Percentiles rank a stretch among this genome's conserved stretches.
Evolutionary conservation across 345 rosid genomes (phyloP).

Genomic region (Melaleuca quinquenervia): DNA sequence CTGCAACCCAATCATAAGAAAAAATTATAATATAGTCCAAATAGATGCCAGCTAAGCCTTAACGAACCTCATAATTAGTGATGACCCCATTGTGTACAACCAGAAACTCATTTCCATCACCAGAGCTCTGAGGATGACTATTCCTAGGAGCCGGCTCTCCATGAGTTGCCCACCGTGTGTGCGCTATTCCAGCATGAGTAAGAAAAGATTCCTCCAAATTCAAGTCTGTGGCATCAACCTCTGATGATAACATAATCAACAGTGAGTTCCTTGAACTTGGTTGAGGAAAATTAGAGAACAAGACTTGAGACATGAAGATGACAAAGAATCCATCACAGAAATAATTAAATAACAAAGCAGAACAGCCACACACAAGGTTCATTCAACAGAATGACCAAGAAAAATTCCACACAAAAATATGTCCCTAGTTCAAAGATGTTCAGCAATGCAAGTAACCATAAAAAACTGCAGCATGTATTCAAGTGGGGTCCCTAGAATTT

Average conservation of each 20-base stretch:
- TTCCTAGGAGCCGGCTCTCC: slow-evolving; percentile 93
- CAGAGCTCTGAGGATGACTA: slow-evolving; percentile 87
- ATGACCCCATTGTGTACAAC: slow-evolving; percentile 93
- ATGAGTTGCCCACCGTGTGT: slow-evolving; percentile 97
- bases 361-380: background rate
- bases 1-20: too few species aligned
- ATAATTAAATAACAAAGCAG: background rate
- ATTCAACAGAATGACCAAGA: background rate
- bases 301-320: background rate
- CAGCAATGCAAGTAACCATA: background rate
- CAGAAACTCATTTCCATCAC: slow-evolving; percentile 73
- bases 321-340: background rate
- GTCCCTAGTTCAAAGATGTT: background rate
- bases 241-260: slow-evolving; percentile 17
- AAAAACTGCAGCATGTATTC: background rate
- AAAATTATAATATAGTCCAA: background rate
- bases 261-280: background rate
- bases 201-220: slow-evolving; percentile 60
- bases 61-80: slow-evolving; percentile 73
- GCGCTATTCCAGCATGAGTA: slow-evolving; percentile 93
- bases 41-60: background rate
- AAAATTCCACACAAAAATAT: background rate
- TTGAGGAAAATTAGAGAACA: background rate
- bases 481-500: background rate
- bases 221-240: slow-evolving; percentile 46